Conservation (phyloP, 345 rosid species). For the Euphorbia tirucalli region DNA sequence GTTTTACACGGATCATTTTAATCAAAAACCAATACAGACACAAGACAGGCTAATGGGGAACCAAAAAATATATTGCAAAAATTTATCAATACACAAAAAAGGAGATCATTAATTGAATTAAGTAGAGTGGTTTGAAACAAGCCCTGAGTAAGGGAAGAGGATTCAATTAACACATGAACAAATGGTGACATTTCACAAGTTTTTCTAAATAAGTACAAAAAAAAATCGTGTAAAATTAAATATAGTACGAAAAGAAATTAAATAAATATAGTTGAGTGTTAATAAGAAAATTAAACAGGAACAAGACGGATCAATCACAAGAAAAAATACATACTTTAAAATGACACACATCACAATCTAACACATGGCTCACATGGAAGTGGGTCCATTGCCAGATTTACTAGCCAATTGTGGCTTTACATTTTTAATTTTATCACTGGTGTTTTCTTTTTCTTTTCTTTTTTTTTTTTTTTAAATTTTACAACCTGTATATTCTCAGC, state of each 20-base stretch:
- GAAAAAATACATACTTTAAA: neutral
- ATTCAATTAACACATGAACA: slow-evolving; percentile 9
- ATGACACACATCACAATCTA: neutral
- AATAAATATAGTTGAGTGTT: too few species aligned
- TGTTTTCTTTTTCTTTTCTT: too few species aligned
- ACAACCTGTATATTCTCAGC: slow-evolving; percentile 3
- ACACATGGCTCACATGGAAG: slow-evolving; percentile 18
- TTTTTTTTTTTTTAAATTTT: neutral
- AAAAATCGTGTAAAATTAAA: neutral
- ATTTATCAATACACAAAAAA: too few species aligned
- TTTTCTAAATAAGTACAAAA: neutral
- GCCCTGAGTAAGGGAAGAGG: too few species aligned
- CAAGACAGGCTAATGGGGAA: too few species aligned
- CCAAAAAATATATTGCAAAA: too few species aligned
- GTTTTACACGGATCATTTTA: too few species aligned
- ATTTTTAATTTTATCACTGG: neutral
- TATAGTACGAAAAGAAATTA: too few species aligned
- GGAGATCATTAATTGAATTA: too few species aligned
- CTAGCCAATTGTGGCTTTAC: neutral
- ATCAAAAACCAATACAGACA: too few species aligned
- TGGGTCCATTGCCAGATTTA: slow-evolving; percentile 16
- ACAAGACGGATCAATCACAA: neutral
- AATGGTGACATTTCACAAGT: neutral
- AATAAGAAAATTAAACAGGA: neutral
- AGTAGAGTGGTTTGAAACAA: too few species aligned